Evolutionary conservation across 164 flowering plant species (phyloP), one percentile per base, ranked within the genome.

Genomic region (Nymphaea colorata): DNA sequence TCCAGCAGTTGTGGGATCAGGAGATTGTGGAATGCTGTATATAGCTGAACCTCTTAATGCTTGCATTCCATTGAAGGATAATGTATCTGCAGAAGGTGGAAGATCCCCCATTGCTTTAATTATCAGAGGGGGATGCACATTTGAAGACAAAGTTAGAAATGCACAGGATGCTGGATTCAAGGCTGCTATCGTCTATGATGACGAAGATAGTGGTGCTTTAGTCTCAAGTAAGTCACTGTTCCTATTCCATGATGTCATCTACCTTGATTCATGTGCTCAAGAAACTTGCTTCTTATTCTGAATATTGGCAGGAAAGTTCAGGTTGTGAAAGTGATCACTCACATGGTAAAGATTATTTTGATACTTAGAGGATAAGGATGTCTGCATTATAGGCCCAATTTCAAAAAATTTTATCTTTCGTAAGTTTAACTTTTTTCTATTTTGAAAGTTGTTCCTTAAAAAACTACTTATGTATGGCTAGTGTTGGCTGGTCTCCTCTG

Each of bases 31-130:
- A 42, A 70, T 69, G 7, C 78, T 92, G 65, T 78, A 84, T 72
- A 1, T 84, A 65, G 97, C 97, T 4, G 84, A 87, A 70, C 99
- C 99, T 41, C 68, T 85, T 67, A 86, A 92, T 83, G 99, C 96
- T 0, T 95, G 99, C 73, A 75, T 83, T 0, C 64, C 79, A 3
- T 78, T 95, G 82, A 81, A 67, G 7, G 85, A 84, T 78, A 71
- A 71, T 64, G 66, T 79, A 45, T 75, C 68, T 42, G 61, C 73
- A 1, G 68, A 70, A 2, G 78, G 76, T 55, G 42, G 25, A 6
- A 75, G 65, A 45, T 74, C 83, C 5, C 83, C 87, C 1, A 87
- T 85, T 74, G 91, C 71, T 62, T 77, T 95, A 86, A 86, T 89
- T 5, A 70, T 83, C 47, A 87, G 98, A 77, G 98, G 97, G 69